These are phyloP conservation scores for Hibiscus syriacus DNA, from an alignment of 345 rosid species.

Conservation along the genomic window DNA sequence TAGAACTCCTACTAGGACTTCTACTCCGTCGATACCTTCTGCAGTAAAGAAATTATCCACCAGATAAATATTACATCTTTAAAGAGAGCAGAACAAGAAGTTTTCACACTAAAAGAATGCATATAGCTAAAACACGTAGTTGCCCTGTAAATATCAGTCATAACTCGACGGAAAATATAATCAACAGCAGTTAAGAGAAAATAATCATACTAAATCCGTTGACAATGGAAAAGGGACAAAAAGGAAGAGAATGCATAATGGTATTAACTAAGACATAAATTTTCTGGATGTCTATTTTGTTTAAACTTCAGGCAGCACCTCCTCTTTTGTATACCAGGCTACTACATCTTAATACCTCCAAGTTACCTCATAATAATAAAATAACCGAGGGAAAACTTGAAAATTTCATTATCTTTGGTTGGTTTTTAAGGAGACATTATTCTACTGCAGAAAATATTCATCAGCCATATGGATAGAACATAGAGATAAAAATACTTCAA, in stretches of 20 bases:
- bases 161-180: no score
- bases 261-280: background rate
- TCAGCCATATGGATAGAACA: background rate
- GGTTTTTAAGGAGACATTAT: background rate
- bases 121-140: no score
- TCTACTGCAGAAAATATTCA: background rate
- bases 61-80: no score
- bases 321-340: no score
- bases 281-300: no score
- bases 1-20: slow-evolving; percentile 50
- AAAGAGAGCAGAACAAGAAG: background rate
- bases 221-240: background rate
- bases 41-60: background rate
- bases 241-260: background rate
- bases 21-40: slow-evolving; percentile 17
- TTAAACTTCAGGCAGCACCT: background rate
- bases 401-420: background rate
- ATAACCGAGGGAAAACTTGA: background rate
- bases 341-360: background rate
- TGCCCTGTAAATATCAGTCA: no score
- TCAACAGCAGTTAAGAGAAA: no score
- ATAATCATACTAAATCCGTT: background rate
- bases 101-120: no score
- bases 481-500: background rate
- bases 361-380: slow-evolving; percentile 1